Evolutionary conservation across 2,329 filamentous ascomycete species (phyloP).

Genomic region (Fusarium phyllophilum): DNA sequence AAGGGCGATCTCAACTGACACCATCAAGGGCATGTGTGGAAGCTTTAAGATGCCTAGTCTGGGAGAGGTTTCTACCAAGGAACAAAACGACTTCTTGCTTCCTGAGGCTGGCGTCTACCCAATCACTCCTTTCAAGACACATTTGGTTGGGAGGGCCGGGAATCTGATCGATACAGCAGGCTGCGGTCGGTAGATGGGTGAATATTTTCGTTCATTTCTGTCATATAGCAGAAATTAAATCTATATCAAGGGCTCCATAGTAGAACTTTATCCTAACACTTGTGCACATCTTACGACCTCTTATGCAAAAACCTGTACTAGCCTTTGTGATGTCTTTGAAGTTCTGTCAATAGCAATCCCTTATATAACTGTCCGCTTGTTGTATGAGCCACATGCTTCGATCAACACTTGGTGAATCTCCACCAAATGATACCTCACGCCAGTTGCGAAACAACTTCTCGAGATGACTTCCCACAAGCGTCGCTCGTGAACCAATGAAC

Average conservation of each 20-base stretch:
- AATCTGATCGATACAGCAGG: no score
- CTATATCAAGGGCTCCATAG: background rate
- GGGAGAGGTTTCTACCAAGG: no score
- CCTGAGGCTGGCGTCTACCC: no score
- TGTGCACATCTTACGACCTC: no score
- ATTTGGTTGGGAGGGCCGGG: background rate
- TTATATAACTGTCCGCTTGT: slow-evolving; percentile 56
- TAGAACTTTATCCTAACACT: background rate
- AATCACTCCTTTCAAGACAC: background rate
- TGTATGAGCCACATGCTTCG: slow-evolving; percentile 58
- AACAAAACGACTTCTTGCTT: no score
- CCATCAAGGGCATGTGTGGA: background rate
- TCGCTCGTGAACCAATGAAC: slow-evolving; percentile 52
- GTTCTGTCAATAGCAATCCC: slow-evolving; percentile 35
- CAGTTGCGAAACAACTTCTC: slow-evolving; percentile 54
- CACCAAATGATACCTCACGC: slow-evolving; percentile 52
- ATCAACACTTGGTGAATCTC: slow-evolving; percentile 57
- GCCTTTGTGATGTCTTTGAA: rapidly evolving
- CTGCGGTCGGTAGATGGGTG: background rate
- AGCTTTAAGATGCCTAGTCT: no score
- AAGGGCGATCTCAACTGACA: background rate
- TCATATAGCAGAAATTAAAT: no score
- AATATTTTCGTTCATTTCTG: background rate
- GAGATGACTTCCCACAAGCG: slow-evolving; percentile 55
- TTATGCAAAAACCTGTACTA: rapidly evolving